Conservation (phyloP, 441 rosid species). For the Pelargonium australe region DNA sequence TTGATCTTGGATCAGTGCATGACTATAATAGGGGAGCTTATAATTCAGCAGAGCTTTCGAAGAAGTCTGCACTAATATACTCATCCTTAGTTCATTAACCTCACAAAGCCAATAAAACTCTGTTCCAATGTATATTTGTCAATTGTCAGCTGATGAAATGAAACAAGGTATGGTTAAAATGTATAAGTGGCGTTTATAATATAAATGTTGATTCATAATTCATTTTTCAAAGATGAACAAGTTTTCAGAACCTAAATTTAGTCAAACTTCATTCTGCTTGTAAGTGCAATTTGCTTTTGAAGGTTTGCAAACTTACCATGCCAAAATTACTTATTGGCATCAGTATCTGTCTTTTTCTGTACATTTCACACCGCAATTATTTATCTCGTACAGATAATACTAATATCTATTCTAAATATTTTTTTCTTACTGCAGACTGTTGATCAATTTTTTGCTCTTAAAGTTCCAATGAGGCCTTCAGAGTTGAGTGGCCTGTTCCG, state of each 20-base stretch:
- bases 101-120: background rate
- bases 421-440: slow-evolving; percentile 65
- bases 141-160: background rate
- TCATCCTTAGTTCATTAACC: slow-evolving; percentile 3
- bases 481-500: slow-evolving; percentile 71
- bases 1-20: no score
- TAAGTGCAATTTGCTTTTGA: background rate
- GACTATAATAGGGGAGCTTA: no score
- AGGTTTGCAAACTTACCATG: background rate
- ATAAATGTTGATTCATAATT: background rate
- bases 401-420: slow-evolving; percentile 22
- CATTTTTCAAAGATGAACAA: background rate
- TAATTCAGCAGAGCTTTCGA: background rate
- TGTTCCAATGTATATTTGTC: background rate
- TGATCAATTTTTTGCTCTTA: slow-evolving; percentile 82
- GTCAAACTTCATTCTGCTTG: background rate
- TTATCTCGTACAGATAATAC: slow-evolving; percentile 7
- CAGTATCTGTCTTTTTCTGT: slow-evolving; percentile 1
- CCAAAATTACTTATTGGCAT: background rate
- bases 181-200: background rate
- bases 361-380: background rate
- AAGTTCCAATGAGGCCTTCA: slow-evolving; percentile 82
- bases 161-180: background rate
- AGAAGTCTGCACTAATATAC: background rate
- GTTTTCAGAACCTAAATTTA: background rate